phyloP scores from a whole-genome alignment of 106 monocot species.

The Dioscorea dumetorum region DNA sequence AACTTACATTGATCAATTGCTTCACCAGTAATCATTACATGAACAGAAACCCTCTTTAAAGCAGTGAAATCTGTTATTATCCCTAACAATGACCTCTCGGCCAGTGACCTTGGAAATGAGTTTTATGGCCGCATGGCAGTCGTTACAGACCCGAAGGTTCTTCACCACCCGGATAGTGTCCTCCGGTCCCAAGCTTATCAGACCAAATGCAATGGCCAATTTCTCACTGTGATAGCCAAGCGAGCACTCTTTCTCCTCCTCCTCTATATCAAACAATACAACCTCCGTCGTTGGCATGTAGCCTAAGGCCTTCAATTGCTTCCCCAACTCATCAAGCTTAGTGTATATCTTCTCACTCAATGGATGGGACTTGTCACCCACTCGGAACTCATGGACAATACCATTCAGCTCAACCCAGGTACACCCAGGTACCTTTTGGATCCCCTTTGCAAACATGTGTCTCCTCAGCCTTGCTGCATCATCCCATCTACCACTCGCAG shows the following conservation, averaged over 20 bases:
- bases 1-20: no score
- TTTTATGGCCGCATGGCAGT: constrained; percentile 64
- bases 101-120: constrained; percentile 41
- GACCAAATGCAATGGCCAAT: constrained; percentile 43
- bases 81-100: constrained; percentile 56
- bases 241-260: constrained; percentile 46
- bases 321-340: constrained; percentile 48
- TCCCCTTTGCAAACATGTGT: constrained; percentile 38
- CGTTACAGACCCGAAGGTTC: constrained; percentile 73
- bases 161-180: constrained; percentile 59
- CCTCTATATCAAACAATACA: constrained; percentile 55
- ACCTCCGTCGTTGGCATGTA: constrained; percentile 32
- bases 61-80: constrained; percentile 63
- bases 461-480: constrained; percentile 55
- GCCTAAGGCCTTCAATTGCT: constrained; percentile 36
- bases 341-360: constrained; percentile 26
- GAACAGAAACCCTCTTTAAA: constrained; percentile 61
- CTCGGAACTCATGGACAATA: constrained; percentile 61
- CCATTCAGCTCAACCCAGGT: constrained; percentile 70
- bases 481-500: constrained; percentile 50
- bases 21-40: constrained; percentile 73
- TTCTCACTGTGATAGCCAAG: constrained; percentile 52
- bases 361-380: constrained; percentile 51
- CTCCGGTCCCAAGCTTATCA: constrained; percentile 15
- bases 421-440: constrained; percentile 59